phyloP scores from a whole-genome alignment of 176 grass and related monocot genomes.

The Juncus inflexus region DNA sequence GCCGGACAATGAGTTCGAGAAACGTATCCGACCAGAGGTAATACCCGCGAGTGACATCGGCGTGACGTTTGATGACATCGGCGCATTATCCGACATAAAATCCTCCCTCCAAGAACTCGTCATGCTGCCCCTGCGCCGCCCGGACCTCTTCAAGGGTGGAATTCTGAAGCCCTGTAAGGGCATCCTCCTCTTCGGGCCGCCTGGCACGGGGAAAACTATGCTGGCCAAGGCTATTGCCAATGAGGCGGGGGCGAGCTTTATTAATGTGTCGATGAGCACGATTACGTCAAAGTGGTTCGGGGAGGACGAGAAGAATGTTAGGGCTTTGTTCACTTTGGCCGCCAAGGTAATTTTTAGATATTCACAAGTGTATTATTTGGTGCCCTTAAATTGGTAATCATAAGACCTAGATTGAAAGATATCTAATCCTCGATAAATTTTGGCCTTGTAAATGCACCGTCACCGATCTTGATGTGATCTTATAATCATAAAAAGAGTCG shows the following conservation, averaged over 20 bases:
- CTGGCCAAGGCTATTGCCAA: constrained; percentile 98
- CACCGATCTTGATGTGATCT: no score
- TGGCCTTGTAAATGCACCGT: no score
- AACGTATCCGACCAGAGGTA: constrained; percentile 86
- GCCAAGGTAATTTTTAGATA: constrained; percentile 42
- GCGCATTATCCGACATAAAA: constrained; percentile 86
- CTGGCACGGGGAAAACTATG: constrained; percentile 98
- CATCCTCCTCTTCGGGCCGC: constrained; percentile 87
- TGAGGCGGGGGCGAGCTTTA: constrained; percentile 91
- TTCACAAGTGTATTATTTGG: no score
- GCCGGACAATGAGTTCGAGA: constrained; percentile 98
- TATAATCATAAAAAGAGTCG: no score
- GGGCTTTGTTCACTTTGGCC: constrained; percentile 88
- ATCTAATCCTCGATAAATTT: no score
- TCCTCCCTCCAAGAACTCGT: constrained; percentile 93
- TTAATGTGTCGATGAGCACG: constrained; percentile 92
- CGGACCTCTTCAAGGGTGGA: constrained; percentile 90
- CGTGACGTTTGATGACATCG: constrained; percentile 95
- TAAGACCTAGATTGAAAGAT: no score
- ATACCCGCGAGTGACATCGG: constrained; percentile 85
- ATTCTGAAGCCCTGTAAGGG: constrained; percentile 89
- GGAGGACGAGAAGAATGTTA: constrained; percentile 95
- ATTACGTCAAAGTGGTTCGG: constrained; percentile 99
- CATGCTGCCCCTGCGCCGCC: constrained; percentile 92
- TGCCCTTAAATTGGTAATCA: no score